These are phyloP conservation scores for Xylaria intraflava DNA, from an alignment of 495 filamentous ascomycete species.

Conservation along the genomic window DNA sequence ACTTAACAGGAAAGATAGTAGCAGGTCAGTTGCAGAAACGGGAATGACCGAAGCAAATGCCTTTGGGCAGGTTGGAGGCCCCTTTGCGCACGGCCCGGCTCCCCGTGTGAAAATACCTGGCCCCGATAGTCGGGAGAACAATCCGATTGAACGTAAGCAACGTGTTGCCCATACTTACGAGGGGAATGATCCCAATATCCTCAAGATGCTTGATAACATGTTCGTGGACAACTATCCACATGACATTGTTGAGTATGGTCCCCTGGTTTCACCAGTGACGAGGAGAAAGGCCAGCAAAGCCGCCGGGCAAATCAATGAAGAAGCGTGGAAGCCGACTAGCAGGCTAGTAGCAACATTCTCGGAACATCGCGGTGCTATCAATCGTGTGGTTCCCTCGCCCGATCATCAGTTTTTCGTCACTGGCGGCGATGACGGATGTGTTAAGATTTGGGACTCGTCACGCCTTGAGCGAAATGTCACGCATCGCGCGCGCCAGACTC, in stretches of 20 bases:
- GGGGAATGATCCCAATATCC: slow-evolving; percentile 82
- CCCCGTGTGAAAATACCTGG: slow-evolving; percentile 23
- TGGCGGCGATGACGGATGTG: slow-evolving; percentile 82
- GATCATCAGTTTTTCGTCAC: slow-evolving; percentile 96
- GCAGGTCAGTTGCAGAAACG: slow-evolving; percentile 79
- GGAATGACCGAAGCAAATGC: slow-evolving; percentile 71
- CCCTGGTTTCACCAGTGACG: slow-evolving; percentile 64
- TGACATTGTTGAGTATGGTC: slow-evolving; percentile 73
- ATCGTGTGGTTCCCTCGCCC: slow-evolving; percentile 72
- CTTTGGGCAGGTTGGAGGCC: slow-evolving; percentile 78
- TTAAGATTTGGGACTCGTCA: slow-evolving; percentile 89
- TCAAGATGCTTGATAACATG: slow-evolving; percentile 79
- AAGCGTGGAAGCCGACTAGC: slow-evolving; percentile 78
- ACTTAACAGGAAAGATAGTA: slow-evolving; percentile 66
- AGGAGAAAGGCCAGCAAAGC: slow-evolving; percentile 55
- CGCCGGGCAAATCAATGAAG: slow-evolving; percentile 38
- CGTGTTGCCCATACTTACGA: slow-evolving; percentile 62
- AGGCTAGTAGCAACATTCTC: slow-evolving; percentile 78
- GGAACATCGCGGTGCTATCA: slow-evolving; percentile 79
- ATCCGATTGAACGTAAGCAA: slow-evolving; percentile 25
- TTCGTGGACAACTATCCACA: slow-evolving; percentile 87
- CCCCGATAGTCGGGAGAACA: slow-evolving; percentile 22
- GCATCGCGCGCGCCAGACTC: slow-evolving; percentile 80
- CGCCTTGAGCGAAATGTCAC: slow-evolving; percentile 84
- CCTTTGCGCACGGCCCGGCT: slow-evolving; percentile 42